These are phyloP conservation scores for Beverwykella pulmonaria DNA, from an alignment of 495 filamentous ascomycete species.

Conservation along the genomic window DNA sequence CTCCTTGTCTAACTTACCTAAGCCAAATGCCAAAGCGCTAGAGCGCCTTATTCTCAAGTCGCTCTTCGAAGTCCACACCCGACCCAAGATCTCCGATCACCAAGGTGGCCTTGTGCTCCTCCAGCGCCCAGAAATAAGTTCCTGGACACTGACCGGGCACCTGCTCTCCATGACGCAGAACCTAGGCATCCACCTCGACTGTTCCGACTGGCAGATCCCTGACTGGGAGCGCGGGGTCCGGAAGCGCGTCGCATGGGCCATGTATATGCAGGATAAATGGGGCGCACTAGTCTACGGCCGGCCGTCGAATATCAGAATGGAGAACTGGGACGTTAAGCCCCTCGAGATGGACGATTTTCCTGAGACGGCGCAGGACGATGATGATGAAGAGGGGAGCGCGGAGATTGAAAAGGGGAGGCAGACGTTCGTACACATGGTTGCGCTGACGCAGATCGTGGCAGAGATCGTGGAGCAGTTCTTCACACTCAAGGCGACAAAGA, in stretches of 20 bases:
- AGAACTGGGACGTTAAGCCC: constrained; percentile 75
- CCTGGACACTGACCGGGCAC: constrained; percentile 37
- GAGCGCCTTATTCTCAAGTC: not conserved
- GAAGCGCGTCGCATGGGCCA: constrained; percentile 76
- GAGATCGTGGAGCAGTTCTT: no score
- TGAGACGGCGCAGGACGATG: not conserved
- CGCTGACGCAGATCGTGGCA: constrained; percentile 48
- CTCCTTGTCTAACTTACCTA: constrained; percentile 60
- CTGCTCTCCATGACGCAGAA: constrained; percentile 72
- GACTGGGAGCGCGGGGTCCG: constrained; percentile 74
- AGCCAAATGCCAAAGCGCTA: constrained; percentile 40
- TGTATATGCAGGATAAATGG: constrained; percentile 87
- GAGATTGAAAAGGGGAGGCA: constrained; percentile 60
- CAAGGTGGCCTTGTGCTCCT: not conserved
- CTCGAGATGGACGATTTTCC: not conserved
- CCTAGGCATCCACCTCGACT: constrained; percentile 76
- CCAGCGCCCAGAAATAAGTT: not conserved
- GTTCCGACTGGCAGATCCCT: constrained; percentile 75
- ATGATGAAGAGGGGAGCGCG: constrained; percentile 51
- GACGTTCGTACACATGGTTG: constrained; percentile 56
- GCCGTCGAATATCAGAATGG: constrained; percentile 70
- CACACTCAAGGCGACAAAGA: no score
- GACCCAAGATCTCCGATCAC: not conserved
- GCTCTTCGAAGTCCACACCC: not conserved
- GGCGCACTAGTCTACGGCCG: constrained; percentile 73